Base-by-base conservation (phyloP, 805 yeast genomes). In the Sporopachydermia lactativora region DNA sequence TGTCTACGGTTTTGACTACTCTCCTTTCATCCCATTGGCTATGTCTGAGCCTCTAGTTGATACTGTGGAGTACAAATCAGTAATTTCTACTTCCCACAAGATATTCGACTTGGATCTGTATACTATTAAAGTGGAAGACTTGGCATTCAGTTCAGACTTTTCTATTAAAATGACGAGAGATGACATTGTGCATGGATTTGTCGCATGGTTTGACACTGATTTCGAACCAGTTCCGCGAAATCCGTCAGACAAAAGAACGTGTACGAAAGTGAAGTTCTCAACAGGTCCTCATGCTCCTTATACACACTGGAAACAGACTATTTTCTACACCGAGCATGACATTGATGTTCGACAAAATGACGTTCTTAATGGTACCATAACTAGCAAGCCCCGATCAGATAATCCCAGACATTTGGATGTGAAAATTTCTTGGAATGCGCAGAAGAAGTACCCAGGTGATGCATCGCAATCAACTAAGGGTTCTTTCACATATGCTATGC, bases 261-360 rank as follows among this genome's bases (percentile, higher is more conserved):
- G 31, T 24, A 24, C 31, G 8, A 66, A 68, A 15, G 79, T 89
- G 43, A 65, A 64, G 19, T 88, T 92, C 57, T 79, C 92, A 15
- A 94, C 99, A 11, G 97, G 97, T 17, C 96, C 99, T 28, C 86
- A 81, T 62, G 78, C 86, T 38, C 75, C 77, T 50, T 86, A 88
- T 68, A 92, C 98, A 13, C 99, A 92, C 65, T 92, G 99, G 99
- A 94, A 92, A 61, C 98, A 92, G 65, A 82, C 96, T 15, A 94
- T 92, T 1, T 86, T 94, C 63, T 94, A 92, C 61, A 69, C 89
- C 54, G 76, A 72, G 50, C 82, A 84, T 52, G 94, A 83, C 18
- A 61, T 89, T 48, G 82, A 77, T 53, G 63, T 81, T 46, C 77
- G 78, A 54, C 66, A 68, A 49, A 95, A 89, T 43, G 98, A 92